Percentiles rank a stretch among this genome's conserved stretches.
phyloP scores from a whole-genome alignment of 108 stramenopile species.

The Cyclotella choctawhatcheeana region DNA sequence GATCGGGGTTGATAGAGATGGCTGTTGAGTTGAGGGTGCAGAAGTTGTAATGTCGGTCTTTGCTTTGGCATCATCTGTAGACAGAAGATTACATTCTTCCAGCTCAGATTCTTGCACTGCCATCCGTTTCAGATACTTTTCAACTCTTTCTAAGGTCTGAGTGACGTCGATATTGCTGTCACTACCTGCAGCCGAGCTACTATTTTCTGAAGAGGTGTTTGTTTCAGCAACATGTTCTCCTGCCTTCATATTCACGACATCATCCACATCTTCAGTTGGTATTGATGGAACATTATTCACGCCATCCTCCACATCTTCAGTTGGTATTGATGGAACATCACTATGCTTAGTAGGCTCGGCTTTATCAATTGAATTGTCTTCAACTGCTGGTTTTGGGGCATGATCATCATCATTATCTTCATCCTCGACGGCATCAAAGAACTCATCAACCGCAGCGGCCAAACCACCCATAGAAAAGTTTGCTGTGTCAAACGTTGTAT shows the following conservation, averaged over 20 bases:
- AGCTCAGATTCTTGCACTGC: not conserved
- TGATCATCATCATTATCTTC: not conserved
- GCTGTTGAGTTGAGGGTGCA: too few relatives aligned
- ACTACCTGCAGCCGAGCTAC: not conserved
- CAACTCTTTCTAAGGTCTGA: not conserved
- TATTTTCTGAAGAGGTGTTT: not conserved
- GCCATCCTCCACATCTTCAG: too few relatives aligned
- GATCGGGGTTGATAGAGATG: too few relatives aligned
- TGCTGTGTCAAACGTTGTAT: constrained; percentile 24
- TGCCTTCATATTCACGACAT: not conserved
- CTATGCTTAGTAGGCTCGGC: too few relatives aligned
- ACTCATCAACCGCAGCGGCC: not conserved
- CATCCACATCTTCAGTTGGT: too few relatives aligned
- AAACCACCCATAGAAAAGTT: constrained; percentile 13
- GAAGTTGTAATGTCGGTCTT: too few relatives aligned
- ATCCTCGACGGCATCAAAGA: constrained; percentile 5
- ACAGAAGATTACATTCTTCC: too few relatives aligned
- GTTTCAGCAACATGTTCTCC: not conserved
- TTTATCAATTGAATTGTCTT: too few relatives aligned
- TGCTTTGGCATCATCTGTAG: too few relatives aligned
- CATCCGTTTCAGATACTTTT: constrained; percentile 1
- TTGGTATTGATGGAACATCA: too few relatives aligned
- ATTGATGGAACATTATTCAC: too few relatives aligned
- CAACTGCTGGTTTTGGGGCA: not conserved
- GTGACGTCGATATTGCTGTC: not conserved